Base-by-base conservation (phyloP, 106 monocot species). In the Hemerocallis citrina region DNA sequence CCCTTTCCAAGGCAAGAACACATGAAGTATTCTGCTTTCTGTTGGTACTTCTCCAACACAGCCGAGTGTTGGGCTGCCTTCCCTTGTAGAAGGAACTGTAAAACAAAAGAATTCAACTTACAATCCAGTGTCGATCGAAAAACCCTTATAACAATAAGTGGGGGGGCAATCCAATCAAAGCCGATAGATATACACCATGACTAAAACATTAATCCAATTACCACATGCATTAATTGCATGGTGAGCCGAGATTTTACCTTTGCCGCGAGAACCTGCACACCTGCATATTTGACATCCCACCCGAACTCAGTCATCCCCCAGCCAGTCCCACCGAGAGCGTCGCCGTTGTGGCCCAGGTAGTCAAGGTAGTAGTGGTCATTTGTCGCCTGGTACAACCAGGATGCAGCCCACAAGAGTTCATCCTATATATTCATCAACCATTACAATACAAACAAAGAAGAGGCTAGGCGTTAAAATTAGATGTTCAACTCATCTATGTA, bases 251-350 rank as follows among this genome's bases (percentile, higher is more conserved):
- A 38, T 25, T n/a, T 7, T 63, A 94, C 89, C 89, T 92, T 92
- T 7, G 98, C 52, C 2, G 70, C 92, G 30, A 98, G 88, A 45
- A 98, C 76, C 35, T 98, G 98, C 0, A 58, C 85, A 10, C 98
- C 98, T 25, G 88, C 85, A 49, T 92, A 92, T 58, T 98, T 98
- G 1, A 98, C 98, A 62, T 98, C 98, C 98, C 98, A 98, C 2
- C 98, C 85, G 41, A 98, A 98, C 75, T 91, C 77, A 31, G 69
- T 71, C 72, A 88, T 82, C 39, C 77, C 66, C 98, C 98, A 98
- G 21, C 98, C 92, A 11, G 88, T 98, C 21, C 98, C 98, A 25
- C 98, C 98, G 3, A 98, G 51, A 0, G 81, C 55, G 13, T 77
- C 82, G 1, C 75, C 85, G 63, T 98, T 92, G 38, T 59, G 47